phyloP scores from a whole-genome alignment of 106 monocot species.

The Vanilla planifolia region DNA sequence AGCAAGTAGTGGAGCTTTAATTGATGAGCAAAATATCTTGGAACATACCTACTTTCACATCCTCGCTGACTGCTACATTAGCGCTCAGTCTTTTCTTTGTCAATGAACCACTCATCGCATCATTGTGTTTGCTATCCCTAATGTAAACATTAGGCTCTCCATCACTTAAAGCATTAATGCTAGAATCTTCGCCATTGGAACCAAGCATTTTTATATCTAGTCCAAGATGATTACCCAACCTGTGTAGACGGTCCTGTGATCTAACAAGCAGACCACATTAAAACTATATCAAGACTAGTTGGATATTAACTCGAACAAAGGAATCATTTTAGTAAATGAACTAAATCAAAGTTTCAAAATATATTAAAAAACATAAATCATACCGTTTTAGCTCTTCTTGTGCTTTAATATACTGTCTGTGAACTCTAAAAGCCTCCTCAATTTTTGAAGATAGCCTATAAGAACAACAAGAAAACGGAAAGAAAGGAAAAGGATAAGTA shows the following conservation, averaged over 20 bases:
- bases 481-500: background rate
- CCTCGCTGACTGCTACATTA: conserved; percentile 20
- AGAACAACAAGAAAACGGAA: background rate
- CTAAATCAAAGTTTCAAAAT: background rate
- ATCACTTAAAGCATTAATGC: conserved; percentile 37
- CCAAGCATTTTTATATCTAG: conserved; percentile 30
- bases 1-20: background rate
- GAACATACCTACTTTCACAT: conserved; percentile 28
- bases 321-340: too few relatives aligned
- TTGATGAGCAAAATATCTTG: background rate
- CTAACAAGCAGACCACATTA: conserved; percentile 9
- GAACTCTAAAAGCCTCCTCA: conserved; percentile 48
- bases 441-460: conserved; percentile 47
- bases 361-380: conserved; percentile 1
- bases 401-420: conserved; percentile 44
- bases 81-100: conserved; percentile 26
- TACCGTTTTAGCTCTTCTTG: conserved; percentile 60
- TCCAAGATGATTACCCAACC: conserved; percentile 32
- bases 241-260: conserved; percentile 40
- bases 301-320: too few relatives aligned
- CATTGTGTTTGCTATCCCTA: conserved; percentile 17
- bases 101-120: conserved; percentile 21
- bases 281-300: conserved; percentile 1
- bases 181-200: conserved; percentile 47
- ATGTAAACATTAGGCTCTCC: conserved; percentile 24